Percentiles rank a stretch among this genome's conserved stretches.
Evolutionary conservation across 352 stramenopile species (phyloP).

Genomic region (Peronospora tabacina): DNA sequence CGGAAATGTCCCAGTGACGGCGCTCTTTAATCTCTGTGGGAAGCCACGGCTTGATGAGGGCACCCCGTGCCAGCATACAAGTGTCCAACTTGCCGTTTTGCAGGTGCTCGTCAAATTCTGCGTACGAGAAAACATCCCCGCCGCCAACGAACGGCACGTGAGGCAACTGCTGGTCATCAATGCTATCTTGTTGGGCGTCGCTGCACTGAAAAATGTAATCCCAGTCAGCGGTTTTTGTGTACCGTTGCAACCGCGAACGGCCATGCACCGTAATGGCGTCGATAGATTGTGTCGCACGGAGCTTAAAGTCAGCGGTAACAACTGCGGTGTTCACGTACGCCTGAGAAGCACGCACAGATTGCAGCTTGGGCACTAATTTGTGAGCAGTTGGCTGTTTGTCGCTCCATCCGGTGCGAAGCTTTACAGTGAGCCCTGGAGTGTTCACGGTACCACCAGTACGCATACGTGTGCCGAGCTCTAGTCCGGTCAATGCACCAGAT

Average conservation of each 20-base stretch:
- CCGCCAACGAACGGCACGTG: slow-evolving; percentile 89
- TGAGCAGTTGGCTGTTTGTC: slow-evolving; percentile 93
- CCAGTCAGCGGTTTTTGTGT: slow-evolving; percentile 97
- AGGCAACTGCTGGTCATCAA: slow-evolving; percentile 13
- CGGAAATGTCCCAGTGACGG: slow-evolving; percentile 94
- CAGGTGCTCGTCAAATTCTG: slow-evolving; percentile 81
- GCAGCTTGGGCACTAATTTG: slow-evolving; percentile 89
- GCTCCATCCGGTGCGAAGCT: slow-evolving; percentile 97
- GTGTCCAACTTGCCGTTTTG: slow-evolving; percentile 80
- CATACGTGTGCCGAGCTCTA: slow-evolving; percentile 55
- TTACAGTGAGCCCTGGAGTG: slow-evolving; percentile 90
- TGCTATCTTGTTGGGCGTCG: slow-evolving; percentile 33
- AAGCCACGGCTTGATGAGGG: slow-evolving; percentile 99
- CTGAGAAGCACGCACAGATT: slow-evolving; percentile 45
- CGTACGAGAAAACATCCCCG: slow-evolving; percentile 80
- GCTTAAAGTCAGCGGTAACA: slow-evolving; percentile 58
- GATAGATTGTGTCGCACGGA: slow-evolving; percentile 53
- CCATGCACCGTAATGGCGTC: slow-evolving; percentile 91
- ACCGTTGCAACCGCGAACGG: slow-evolving; percentile 94
- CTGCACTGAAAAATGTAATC: slow-evolving; percentile 93
- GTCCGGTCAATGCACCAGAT: slow-evolving; percentile 74
- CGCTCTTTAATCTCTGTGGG: slow-evolving; percentile 98
- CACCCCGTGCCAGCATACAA: slow-evolving; percentile 88
- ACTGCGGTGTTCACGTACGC: slow-evolving; percentile 77
- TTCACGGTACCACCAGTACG: slow-evolving; percentile 24